A percentile compares a stretch with the other conserved stretches of the same genome.
Conservation (phyloP, 495 filamentous ascomycete species). For the Margaritispora aquatica region DNA sequence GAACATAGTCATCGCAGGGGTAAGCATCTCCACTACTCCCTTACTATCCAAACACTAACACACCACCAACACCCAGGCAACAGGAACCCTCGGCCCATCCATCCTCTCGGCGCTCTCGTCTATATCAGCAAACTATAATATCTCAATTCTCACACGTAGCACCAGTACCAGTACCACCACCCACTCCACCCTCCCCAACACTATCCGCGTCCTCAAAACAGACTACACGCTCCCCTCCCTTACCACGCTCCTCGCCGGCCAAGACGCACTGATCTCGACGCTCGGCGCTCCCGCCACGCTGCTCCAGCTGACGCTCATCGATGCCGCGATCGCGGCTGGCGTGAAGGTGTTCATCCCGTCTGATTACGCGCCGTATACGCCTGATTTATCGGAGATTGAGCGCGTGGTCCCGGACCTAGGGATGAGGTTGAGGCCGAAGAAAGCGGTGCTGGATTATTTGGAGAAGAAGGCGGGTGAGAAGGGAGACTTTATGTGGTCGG, state of each 20-base stretch:
- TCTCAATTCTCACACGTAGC: conserved; percentile 17
- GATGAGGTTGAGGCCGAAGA: conserved; percentile 33
- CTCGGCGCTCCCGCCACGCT: conserved; percentile 32
- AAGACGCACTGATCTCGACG: conserved; percentile 53
- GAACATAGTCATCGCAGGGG: background rate
- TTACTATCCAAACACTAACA: background rate
- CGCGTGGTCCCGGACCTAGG: background rate
- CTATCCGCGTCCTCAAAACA: conserved; percentile 36
- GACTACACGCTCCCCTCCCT: conserved; percentile 49
- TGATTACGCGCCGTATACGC: conserved; percentile 37
- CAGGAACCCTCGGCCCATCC: conserved; percentile 13
- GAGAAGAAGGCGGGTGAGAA: conserved; percentile 27
- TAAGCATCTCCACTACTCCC: background rate
- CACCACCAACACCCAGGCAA: conserved; percentile 16
- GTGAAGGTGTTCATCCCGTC: conserved; percentile 59
- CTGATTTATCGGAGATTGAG: background rate
- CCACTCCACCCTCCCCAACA: background rate
- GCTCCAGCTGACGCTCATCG: conserved; percentile 44
- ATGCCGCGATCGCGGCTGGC: conserved; percentile 51
- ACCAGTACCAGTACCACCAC: background rate
- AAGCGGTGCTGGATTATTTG: conserved; percentile 32
- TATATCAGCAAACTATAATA: conserved; percentile 6
- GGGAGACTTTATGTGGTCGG: conserved; percentile 35
- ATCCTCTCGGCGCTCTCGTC: conserved; percentile 15
- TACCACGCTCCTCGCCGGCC: conserved; percentile 38